Evolutionary conservation across 2,329 filamentous ascomycete species (phyloP).

Genomic region (Aspergillus floridensis): DNA sequence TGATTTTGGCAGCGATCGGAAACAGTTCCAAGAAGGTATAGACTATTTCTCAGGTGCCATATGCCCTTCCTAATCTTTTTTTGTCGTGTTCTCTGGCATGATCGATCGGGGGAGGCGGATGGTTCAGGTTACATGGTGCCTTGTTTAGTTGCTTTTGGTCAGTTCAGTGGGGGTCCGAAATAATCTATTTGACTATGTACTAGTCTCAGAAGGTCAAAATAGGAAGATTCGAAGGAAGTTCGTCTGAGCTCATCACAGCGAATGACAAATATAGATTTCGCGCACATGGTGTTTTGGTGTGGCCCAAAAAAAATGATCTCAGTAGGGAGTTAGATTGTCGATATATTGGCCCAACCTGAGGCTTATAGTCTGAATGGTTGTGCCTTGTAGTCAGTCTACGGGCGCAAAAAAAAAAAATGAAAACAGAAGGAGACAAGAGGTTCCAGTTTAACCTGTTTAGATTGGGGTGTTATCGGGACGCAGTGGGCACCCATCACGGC

Average conservation of each 20-base stretch:
- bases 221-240: background rate
- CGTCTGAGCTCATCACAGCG: background rate
- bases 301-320: too few relatives aligned
- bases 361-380: background rate
- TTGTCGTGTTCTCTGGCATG: background rate
- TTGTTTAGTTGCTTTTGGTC: background rate
- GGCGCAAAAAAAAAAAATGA: background rate
- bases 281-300: background rate
- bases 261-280: background rate
- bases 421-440: background rate
- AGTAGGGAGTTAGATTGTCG: background rate
- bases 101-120: constrained; percentile 1
- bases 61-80: background rate
- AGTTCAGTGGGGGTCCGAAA: background rate
- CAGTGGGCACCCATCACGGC: background rate
- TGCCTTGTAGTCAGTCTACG: background rate
- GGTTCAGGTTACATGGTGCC: constrained; percentile 7
- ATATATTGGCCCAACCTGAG: background rate
- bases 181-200: background rate
- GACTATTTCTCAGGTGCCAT: constrained; percentile 4
- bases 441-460: background rate
- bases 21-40: background rate
- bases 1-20: constrained; percentile 3
- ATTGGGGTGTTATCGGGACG: background rate
- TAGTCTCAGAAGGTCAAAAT: background rate